Evolutionary conservation across 208 protist genomes (phyloP).

Genomic region (Tetramitus jugosus): DNA sequence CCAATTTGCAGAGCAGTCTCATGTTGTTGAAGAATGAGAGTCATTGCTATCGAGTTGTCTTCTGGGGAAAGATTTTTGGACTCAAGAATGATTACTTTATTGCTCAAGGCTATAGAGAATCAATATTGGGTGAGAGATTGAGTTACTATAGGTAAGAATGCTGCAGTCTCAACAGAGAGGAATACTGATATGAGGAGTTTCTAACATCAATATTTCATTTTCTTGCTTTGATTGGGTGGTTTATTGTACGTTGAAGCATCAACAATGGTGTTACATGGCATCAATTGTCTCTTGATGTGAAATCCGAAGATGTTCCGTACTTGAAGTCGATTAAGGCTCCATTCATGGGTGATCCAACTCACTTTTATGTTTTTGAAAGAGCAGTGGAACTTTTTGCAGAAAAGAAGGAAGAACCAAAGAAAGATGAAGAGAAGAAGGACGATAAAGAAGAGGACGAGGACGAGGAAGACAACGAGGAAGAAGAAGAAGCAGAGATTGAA

Average conservation of each 20-base stretch:
- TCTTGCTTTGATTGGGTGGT: too few species aligned
- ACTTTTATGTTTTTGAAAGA: not conserved
- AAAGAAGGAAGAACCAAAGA: not conserved
- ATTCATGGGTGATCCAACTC: not conserved
- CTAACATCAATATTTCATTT: too few species aligned
- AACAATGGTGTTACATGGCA: slow-evolving; percentile 3
- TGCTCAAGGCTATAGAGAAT: not conserved
- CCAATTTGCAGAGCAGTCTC: slow-evolving; percentile 11
- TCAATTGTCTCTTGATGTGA: not conserved
- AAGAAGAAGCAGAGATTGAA: not conserved
- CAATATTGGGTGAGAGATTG: not conserved
- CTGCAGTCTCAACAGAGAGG: too few species aligned
- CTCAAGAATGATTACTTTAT: not conserved
- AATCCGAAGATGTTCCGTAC: not conserved
- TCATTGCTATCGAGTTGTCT: not conserved
- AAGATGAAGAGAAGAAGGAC: too few species aligned
- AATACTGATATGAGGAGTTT: too few species aligned
- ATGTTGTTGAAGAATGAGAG: not conserved
- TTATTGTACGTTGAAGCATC: not conserved
- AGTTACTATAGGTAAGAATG: slow-evolving; percentile 11
- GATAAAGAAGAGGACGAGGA: not conserved
- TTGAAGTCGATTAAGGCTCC: not conserved
- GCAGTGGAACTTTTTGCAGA: too few species aligned
- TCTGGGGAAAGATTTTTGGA: slow-evolving; percentile 2
- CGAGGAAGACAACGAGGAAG: not conserved